Evolutionary conservation across 148 eudicot species (phyloP).

Genomic region (Vaccinium vitisidaea): DNA sequence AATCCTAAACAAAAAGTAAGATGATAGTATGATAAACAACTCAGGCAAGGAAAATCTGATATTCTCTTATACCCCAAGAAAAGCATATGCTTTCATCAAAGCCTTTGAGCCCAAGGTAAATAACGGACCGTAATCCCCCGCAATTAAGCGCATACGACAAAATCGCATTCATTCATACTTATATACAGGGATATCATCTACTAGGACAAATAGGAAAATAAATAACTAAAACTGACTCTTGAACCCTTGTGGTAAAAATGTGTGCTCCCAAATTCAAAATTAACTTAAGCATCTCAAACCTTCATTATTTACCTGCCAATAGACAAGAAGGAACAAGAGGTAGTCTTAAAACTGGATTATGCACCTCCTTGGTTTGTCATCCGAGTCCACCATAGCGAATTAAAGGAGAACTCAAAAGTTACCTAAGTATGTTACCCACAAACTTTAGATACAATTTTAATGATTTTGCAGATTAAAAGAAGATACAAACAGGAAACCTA

Average conservation of each 20-base stretch:
- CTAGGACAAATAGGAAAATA: neutral
- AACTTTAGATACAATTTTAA: neutral
- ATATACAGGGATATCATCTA: neutral
- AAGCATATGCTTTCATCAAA: neutral
- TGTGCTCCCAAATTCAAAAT: neutral
- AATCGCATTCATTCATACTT: neutral
- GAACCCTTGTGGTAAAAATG: neutral
- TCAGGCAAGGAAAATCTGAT: neutral
- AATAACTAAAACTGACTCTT: neutral
- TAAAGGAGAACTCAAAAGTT: neutral
- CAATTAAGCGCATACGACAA: neutral
- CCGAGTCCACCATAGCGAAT: neutral
- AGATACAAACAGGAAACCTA: neutral
- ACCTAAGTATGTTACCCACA: neutral
- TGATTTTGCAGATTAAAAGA: neutral
- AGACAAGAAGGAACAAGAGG: neutral
- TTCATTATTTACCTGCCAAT: neutral
- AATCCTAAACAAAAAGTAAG: neutral
- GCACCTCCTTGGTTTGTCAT: neutral
- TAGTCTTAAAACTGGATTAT: neutral
- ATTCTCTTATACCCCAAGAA: neutral
- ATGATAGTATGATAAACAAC: neutral
- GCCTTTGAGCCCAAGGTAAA: neutral
- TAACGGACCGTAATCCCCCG: neutral
- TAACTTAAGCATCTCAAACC: neutral